Conservation (phyloP, 768 basidiomycete genomes). For the Rhodotorula graminis region DNA sequence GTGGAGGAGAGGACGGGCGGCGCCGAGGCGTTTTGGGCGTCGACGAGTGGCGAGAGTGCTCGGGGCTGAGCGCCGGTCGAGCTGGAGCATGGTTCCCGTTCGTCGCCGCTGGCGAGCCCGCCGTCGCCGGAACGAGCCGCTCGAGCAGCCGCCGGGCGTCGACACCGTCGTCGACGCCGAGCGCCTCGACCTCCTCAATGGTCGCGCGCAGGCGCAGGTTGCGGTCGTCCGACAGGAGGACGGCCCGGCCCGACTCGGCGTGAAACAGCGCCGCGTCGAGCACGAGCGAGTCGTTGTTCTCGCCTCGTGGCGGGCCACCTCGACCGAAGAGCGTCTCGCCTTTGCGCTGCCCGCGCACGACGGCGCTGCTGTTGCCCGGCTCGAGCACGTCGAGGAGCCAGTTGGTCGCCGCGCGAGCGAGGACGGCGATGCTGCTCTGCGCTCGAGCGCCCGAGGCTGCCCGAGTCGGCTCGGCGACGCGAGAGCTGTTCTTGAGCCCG, state of each 20-base stretch:
- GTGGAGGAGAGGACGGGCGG: neutral
- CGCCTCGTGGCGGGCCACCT: neutral
- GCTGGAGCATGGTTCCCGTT: neutral
- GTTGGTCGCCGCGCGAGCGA: constrained; percentile 20
- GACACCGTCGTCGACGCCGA: neutral
- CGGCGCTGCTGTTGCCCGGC: neutral
- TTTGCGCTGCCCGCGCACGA: constrained; percentile 23
- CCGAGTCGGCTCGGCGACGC: neutral
- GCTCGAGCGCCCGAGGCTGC: too few species aligned
- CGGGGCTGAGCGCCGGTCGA: neutral
- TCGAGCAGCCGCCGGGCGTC: constrained; percentile 5
- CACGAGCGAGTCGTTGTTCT: constrained; percentile 31
- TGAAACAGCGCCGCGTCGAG: constrained; percentile 30
- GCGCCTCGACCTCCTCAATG: constrained; percentile 29
- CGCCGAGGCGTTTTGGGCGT: neutral
- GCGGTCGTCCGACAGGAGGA: constrained; percentile 27
- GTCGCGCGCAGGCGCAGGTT: constrained; percentile 27
- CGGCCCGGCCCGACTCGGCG: neutral
- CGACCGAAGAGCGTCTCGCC: constrained; percentile 14
- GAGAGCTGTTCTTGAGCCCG: constrained; percentile 25
- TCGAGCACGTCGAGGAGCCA: constrained; percentile 17
- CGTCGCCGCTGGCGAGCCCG: neutral
- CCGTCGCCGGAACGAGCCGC: neutral
- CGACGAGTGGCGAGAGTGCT: neutral
- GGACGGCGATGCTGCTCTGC: constrained; percentile 16